Percentiles rank a stretch among this genome's conserved stretches.
These are phyloP conservation scores for Naumovozyma dairenensis DNA, from an alignment of 805 yeast species.

Conservation along the genomic window DNA sequence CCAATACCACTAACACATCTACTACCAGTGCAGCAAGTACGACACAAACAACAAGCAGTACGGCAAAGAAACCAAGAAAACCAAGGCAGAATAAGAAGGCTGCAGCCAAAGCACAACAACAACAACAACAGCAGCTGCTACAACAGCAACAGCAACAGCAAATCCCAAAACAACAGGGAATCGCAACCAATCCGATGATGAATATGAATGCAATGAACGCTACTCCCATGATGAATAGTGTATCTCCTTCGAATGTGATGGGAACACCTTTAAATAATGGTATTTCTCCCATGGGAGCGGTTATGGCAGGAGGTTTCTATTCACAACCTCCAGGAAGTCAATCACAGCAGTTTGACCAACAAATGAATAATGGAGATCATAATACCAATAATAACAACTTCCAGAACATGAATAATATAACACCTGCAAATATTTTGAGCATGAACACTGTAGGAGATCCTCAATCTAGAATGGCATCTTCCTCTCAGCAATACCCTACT, in stretches of 20 bases:
- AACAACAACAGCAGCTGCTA: constrained; percentile 3
- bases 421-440: constrained; percentile 16
- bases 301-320: too few relatives aligned
- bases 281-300: constrained; percentile 4
- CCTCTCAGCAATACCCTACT: constrained; percentile 2
- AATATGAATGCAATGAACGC: constrained; percentile 6
- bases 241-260: constrained; percentile 17
- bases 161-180: constrained; percentile 2
- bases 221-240: constrained; percentile 11
- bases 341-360: constrained; percentile 4
- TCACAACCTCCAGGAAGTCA: constrained; percentile 4
- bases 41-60: constrained; percentile 7
- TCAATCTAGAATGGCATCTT: background rate
- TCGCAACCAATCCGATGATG: background rate
- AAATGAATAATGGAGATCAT: constrained; percentile 6
- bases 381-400: constrained; percentile 3
- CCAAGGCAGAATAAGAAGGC: constrained; percentile 15
- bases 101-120: constrained; percentile 2
- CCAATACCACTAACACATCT: constrained; percentile 1
- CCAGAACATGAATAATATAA: constrained; percentile 12
- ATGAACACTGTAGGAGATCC: constrained; percentile 10
- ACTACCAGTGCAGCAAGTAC: constrained; percentile 8
- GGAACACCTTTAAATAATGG: constrained; percentile 16
- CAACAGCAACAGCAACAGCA: background rate
- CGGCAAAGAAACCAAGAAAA: constrained; percentile 19